Conservation (phyloP, 2,329 filamentous ascomycete genomes). For the Ophiostoma triangulosporum region DNA sequence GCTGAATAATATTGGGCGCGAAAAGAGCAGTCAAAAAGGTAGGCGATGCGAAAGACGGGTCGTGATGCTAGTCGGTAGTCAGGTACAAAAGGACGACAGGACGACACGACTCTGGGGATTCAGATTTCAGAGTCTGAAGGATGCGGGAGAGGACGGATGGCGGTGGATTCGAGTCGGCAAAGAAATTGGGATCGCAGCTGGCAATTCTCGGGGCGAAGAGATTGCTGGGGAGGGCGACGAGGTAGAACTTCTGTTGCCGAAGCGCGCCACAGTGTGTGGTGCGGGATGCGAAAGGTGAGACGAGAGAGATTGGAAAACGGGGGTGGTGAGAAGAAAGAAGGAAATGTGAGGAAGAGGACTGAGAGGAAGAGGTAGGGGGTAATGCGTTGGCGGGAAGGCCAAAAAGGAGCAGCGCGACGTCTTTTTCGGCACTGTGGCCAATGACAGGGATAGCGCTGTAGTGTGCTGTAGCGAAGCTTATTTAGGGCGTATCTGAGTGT, state of each 20-base stretch:
- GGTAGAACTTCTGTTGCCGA: slow-evolving; percentile 1
- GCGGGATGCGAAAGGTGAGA: slow-evolving; percentile 10
- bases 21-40: background rate
- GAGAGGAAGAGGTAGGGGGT: background rate
- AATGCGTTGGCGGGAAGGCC: background rate
- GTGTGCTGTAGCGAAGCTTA: background rate
- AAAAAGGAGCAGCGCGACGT: slow-evolving; percentile 5
- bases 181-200: background rate
- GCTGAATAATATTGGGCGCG: background rate
- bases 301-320: slow-evolving; percentile 1
- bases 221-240: slow-evolving; percentile 4
- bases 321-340: slow-evolving; percentile 1
- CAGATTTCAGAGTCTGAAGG: background rate
- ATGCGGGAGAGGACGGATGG: background rate
- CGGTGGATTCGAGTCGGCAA: background rate
- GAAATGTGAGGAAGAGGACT: slow-evolving; percentile 3
- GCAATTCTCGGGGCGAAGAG: background rate
- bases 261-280: slow-evolving; percentile 10
- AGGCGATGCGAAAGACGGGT: background rate
- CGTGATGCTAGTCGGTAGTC: background rate
- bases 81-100: background rate
- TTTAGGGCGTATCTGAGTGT: too few relatives aligned
- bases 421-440: background rate
- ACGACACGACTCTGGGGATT: background rate
- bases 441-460: background rate